Evolutionary conservation across 345 rosid species (phyloP), one percentile per base, ranked within the genome.

Genomic region (Kandelia obovata): DNA sequence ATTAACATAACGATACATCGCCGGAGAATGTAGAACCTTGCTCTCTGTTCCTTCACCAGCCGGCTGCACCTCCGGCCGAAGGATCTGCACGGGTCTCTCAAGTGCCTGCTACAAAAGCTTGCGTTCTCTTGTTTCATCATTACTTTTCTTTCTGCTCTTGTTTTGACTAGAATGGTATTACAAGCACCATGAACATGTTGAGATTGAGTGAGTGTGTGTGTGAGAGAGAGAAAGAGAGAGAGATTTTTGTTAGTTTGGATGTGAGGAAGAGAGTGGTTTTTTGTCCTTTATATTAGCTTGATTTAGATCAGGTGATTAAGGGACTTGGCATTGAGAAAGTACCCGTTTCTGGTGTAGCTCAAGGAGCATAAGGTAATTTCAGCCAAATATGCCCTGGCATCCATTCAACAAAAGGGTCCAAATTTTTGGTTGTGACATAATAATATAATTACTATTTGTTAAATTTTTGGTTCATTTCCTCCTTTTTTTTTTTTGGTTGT

Each of bases 1-100:
- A 88, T 64, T 25, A 88, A 80, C 82, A 88, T 85, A 56, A 72
- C 51, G 53, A 88, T 71, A 67, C 92, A 88, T n/a, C 92, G 80
- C 35, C 92, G 68, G 62, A 88, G 78, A 59, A 88, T 88, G 77
- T 88, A 88, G 73, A 88, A 88, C 65, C 81, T 80, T 0, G 88
- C 86, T 68, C 85, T 67, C 19, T 83, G 84, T 62, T 88, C 89
- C 83, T 83, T 81, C 71, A 85, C 84, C 23, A 79, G 64, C 61
- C 73, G 55, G 67, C 81, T 58, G 80, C 88, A 87, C 74, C 76
- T 75, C 70, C 65, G 64, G 8, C 81, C 78, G 27, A 85, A 80
- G 30, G 81, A 78, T 65, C 72, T 69, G 75, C 84, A 84, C 6
- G 84, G 78, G 26, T 67, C 76, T 3, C 62, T 61, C 74, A 79